Base-by-base conservation (phyloP, 2,329 filamentous ascomycete genomes). In the Arthrobotrys conoides region DNA sequence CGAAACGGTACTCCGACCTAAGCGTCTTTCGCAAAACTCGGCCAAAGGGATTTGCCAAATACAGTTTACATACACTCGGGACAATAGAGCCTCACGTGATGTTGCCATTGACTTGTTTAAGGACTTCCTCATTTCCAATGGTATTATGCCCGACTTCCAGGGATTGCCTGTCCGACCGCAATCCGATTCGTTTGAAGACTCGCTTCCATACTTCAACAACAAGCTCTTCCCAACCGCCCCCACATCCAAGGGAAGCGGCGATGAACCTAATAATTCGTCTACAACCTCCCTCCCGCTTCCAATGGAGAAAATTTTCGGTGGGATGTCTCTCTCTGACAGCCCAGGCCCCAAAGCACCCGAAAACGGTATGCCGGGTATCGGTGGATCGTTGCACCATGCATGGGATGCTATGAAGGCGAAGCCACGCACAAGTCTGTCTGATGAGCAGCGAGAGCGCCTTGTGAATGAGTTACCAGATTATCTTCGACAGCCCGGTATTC, bases 161-260 rank as follows among this genome's bases (percentile, higher is more conserved):
- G 96, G 96, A 66, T 91, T 93, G n/a, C 96, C 98, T 81, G 94
- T 95, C 20, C 92, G 96, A n/a, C 96, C 96, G 80, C 97, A 98
- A 86, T 98, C 96, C 0, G 96, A 99, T 84, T 97, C 96, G 0
- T 99, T 99, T 81, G 96, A 99, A 84, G 95, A 99, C 82, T 97
- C 95, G 6, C 88, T 98, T 66, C 95, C 94, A 72, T 98, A 94
- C 86, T 99, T 99, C 83, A 93, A 97, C 84, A 97, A 95, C 1
- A 98, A 97, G 86, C 89, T 99, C 55, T 89, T 99, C 68, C 96
- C 98, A 85, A 94, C 96, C 82, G 94, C 95, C 3, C 94, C 95
- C 41, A 89, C 92, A 3, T 94, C 0, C 95, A 94, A 80, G 63
- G 79, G 66, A 72, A 75, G 41, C 66, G 81, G 64, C 70, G 79